Evolutionary conservation across 2,329 filamentous ascomycete species (phyloP).

Genomic region (Aspergillus sp.): DNA sequence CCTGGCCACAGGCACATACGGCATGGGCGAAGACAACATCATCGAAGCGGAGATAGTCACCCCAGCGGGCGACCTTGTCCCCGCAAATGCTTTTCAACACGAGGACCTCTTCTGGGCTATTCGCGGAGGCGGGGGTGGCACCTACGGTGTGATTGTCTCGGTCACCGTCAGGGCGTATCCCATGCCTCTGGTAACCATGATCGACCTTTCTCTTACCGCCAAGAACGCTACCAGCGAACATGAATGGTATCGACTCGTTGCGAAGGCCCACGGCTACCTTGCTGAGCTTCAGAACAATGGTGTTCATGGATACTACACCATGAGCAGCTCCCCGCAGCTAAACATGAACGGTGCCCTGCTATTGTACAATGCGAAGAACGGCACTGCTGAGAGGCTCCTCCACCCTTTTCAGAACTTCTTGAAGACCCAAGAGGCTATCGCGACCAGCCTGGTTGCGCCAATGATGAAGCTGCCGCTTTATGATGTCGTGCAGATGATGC

Average conservation of each 20-base stretch:
- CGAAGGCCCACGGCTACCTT: neutral
- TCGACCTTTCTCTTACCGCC: neutral
- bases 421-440: neutral
- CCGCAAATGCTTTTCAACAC: constrained; percentile 23
- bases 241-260: neutral
- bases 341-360: neutral
- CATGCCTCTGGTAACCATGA: neutral
- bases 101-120: constrained; percentile 24
- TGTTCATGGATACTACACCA: neutral
- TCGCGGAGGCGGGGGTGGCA: constrained; percentile 22
- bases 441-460: neutral
- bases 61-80: constrained; percentile 32
- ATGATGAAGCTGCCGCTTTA: neutral
- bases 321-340: neutral
- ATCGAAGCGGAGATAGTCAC: constrained; percentile 52
- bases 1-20: constrained; percentile 52
- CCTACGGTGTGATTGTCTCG: constrained; percentile 18
- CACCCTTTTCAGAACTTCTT: neutral
- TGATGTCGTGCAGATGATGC: neutral
- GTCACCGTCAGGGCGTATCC: neutral
- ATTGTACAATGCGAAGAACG: neutral
- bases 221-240: neutral
- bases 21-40: constrained; percentile 55
- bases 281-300: neutral
- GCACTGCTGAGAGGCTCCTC: neutral